Conservation (phyloP, 192 early-diverging fungal species). For the Backusella morwellensis region DNA sequence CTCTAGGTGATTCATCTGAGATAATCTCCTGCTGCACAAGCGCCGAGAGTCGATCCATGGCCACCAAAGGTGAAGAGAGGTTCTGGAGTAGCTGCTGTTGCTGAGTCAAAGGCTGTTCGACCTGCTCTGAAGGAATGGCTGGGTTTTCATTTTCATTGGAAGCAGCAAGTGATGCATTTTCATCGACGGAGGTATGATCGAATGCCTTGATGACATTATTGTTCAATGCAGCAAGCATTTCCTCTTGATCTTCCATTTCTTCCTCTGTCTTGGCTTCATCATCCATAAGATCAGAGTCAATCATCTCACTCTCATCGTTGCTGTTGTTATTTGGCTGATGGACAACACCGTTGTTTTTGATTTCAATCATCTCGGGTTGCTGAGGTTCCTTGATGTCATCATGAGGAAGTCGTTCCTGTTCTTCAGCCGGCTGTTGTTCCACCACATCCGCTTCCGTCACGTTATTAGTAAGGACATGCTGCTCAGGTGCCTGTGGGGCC, state of each 20-base stretch:
- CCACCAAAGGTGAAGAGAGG: constrained; percentile 6
- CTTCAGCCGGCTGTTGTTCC: neutral
- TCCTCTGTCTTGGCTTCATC: neutral
- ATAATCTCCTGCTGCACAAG: constrained; percentile 15
- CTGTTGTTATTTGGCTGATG: neutral
- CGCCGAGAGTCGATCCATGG: constrained; percentile 22
- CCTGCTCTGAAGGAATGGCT: neutral
- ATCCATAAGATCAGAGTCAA: neutral
- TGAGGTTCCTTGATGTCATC: neutral
- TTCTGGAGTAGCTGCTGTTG: neutral
- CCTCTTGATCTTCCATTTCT: neutral
- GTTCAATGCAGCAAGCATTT: constrained; percentile 2
- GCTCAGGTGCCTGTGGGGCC: neutral
- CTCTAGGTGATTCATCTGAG: neutral
- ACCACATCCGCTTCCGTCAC: neutral
- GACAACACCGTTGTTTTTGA: neutral
- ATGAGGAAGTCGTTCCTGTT: neutral
- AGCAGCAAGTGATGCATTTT: neutral
- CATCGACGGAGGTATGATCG: neutral
- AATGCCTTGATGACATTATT: constrained; percentile 10
- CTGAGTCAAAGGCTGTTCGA: neutral
- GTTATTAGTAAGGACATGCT: neutral
- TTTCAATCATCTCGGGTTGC: constrained; percentile 9
- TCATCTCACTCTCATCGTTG: neutral
- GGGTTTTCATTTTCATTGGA: neutral